Conservation (phyloP, 1,139 yeast genomes). For the Candida tropicalis region DNA sequence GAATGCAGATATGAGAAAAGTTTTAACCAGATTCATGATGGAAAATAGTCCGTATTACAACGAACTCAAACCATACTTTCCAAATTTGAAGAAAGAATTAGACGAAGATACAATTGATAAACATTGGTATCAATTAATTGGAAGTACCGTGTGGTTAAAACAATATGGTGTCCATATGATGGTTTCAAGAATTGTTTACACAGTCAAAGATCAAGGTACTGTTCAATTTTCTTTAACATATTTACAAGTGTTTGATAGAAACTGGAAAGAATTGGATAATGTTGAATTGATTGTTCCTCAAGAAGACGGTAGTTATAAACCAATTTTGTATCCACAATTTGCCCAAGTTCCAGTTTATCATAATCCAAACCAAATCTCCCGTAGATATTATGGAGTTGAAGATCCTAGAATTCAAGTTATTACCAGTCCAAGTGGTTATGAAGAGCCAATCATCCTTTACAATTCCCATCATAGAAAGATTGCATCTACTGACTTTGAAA, state of each 20-base stretch:
- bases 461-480: constrained; percentile 36
- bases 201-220: constrained; percentile 21
- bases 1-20: constrained; percentile 16
- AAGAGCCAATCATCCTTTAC: constrained; percentile 40
- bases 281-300: constrained; percentile 22
- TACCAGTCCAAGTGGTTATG: constrained; percentile 32
- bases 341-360: constrained; percentile 38
- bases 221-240: constrained; percentile 26
- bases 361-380: constrained; percentile 22
- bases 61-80: background rate
- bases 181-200: constrained; percentile 31
- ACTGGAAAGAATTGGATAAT: constrained; percentile 29
- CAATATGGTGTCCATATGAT: constrained; percentile 36
- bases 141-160: constrained; percentile 34
- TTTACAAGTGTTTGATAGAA: constrained; percentile 23
- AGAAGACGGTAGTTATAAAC: constrained; percentile 3
- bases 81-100: constrained; percentile 1
- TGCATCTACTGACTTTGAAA: background rate
- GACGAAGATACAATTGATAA: constrained; percentile 5
- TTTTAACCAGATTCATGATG: constrained; percentile 15
- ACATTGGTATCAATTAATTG: constrained; percentile 34
- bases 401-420: constrained; percentile 41
- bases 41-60: constrained; percentile 9
- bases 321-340: constrained; percentile 32
- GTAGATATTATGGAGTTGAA: constrained; percentile 43